Evolutionary conservation across 129 eudicot species (phyloP).

Genomic region (Chrysanthemum seticuspe): DNA sequence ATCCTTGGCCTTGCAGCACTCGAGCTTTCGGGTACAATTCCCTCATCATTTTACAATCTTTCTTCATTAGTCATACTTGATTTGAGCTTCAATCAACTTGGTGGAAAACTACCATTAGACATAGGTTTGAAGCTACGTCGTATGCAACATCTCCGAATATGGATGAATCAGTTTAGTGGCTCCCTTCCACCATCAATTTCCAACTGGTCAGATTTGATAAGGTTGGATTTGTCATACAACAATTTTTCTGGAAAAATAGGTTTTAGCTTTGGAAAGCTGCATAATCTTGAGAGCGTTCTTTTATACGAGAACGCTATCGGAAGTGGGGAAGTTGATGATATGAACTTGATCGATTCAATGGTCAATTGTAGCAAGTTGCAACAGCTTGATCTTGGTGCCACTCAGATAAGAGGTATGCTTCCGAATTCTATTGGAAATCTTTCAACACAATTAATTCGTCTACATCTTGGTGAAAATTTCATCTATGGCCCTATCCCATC

Average conservation of each 20-base stretch:
- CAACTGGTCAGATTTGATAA: conserved; percentile 30
- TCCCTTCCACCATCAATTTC: conserved; percentile 38
- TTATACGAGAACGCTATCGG: conserved; percentile 30
- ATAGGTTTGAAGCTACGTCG: conserved; percentile 28
- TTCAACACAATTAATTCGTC: conserved; percentile 22
- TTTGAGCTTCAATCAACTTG: conserved; percentile 28
- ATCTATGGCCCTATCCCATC: conserved; percentile 26
- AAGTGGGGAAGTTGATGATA: conserved; percentile 29
- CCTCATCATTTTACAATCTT: conserved; percentile 35
- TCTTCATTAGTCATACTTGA: conserved; percentile 22
- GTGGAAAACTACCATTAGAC: conserved; percentile 28
- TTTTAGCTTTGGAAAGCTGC: conserved; percentile 10
- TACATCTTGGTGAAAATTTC: conserved; percentile 6
- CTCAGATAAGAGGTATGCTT: conserved; percentile 33
- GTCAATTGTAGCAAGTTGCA: conserved; percentile 33
- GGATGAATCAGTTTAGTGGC: conserved; percentile 35
- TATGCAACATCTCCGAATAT: not conserved
- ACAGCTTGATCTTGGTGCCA: conserved; percentile 2
- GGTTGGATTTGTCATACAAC: conserved; percentile 15
- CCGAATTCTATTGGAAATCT: conserved; percentile 38
- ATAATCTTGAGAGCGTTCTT: conserved; percentile 3
- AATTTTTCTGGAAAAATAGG: conserved; percentile 36
- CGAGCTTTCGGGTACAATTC: conserved; percentile 37
- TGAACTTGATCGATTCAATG: conserved; percentile 35
- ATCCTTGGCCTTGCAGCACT: not conserved